Evolutionary conservation across 768 basidiomycete genomes (phyloP), one percentile per base, ranked within the genome.

Genomic region (Suillus sp.): DNA sequence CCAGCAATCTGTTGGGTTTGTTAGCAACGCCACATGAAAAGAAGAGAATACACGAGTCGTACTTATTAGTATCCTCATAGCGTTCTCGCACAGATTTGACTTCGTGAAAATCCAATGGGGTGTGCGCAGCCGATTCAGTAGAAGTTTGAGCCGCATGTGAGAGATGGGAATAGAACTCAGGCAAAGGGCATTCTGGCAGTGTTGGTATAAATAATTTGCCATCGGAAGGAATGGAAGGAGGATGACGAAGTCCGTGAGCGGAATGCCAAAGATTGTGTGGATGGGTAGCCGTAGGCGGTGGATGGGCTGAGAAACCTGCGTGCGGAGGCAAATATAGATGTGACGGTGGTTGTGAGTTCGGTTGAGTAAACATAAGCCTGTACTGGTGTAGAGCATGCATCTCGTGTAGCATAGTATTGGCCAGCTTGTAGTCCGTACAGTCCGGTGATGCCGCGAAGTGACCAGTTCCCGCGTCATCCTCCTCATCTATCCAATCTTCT

Each of bases 31-130:
- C 25, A 38, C 54, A 22, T 18, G 27, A 42, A 64, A 38, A 56
- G 57, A 48, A 25, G 45, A 37, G 42, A 57, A 27, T 50, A 16
- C 37, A 57, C 6, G 25, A 27, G n/a, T 63, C 68, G n/a, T 50
- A 88, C 91, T 78, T 88, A 72, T 92, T 92, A 0, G 79, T 78
- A 60, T 82, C 81, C 70, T 87, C 88, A 62, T 92, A 92, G 16
- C 80, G 82, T 63, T 86, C 81, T 51, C 79, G 79, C 18, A 89
- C 87, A 16, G 73, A 75, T 38, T 76, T 70, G 1, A 77, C 73
- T 72, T 88, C 84, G 58, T 82, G 67, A 48, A 70, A 62, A 43
- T 71, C 62, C 61, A 68, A 68, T 59, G 66, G 62, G 14, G 56
- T 63, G 60, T 61, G 64, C 30, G 34, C 62, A 67, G 61, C 20